Evolutionary conservation across 2,329 filamentous ascomycete species (phyloP).

Genomic region (Lasiodiplodia sp.): DNA sequence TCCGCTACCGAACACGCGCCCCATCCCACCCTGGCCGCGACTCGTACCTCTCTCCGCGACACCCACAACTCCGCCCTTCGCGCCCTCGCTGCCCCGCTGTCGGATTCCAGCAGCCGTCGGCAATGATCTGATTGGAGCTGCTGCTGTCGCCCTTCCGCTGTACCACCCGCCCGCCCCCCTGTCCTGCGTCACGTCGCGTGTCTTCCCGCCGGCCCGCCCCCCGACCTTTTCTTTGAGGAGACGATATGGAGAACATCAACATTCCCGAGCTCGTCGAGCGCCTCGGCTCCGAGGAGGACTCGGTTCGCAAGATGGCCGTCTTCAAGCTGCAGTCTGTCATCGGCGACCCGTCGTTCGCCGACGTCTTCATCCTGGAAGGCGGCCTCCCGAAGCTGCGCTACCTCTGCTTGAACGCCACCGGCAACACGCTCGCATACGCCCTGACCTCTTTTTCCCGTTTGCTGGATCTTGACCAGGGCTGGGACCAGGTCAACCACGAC

Average conservation of each 20-base stretch:
- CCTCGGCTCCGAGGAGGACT: conserved; percentile 75
- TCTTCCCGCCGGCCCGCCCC: conserved; percentile 3
- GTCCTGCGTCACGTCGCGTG: conserved; percentile 27
- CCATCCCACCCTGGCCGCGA: conserved; percentile 11
- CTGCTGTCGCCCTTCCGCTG: conserved; percentile 4
- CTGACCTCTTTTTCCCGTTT: conserved; percentile 86
- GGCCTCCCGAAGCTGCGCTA: conserved; percentile 82
- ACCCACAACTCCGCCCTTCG: conserved; percentile 2
- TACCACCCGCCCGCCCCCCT: conserved; percentile 10
- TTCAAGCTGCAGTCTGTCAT: conserved; percentile 97
- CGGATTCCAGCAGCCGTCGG: conserved; percentile 18
- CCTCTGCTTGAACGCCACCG: conserved; percentile 82
- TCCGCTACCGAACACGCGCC: not conserved
- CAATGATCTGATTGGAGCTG: conserved; percentile 22
- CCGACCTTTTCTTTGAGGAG: conserved; percentile 5
- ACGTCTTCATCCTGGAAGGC: conserved; percentile 91
- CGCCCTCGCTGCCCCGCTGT: not conserved
- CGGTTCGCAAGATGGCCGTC: conserved; percentile 95
- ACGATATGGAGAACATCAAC: conserved; percentile 61
- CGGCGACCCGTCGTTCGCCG: conserved; percentile 94
- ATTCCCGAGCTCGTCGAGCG: conserved; percentile 65
- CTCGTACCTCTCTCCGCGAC: conserved; percentile 7
- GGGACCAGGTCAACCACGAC: conserved; percentile 84
- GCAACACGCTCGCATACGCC: conserved; percentile 95
- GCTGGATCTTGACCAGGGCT: conserved; percentile 96